Conservation (phyloP, 257 asterid species). For the Penstemon newberryi region DNA sequence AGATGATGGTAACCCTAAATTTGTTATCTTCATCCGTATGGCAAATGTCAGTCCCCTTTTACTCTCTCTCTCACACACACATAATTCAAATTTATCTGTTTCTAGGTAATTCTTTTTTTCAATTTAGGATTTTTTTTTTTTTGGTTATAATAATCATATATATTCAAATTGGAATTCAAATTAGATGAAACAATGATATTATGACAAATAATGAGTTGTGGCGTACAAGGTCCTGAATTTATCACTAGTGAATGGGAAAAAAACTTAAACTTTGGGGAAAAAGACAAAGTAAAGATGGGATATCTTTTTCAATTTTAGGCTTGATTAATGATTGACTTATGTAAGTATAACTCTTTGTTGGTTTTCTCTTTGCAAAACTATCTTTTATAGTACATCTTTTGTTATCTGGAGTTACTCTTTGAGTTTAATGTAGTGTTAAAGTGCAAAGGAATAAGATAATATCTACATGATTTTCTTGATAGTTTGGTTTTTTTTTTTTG, state of each 20-base stretch:
- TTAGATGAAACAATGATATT: no score
- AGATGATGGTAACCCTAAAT: conserved; percentile 97
- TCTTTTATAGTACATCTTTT: neutral
- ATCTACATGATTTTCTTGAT: neutral
- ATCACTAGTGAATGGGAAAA: neutral
- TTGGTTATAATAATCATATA: neutral
- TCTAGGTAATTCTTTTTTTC: neutral
- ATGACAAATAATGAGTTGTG: no score
- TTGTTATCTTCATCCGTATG: conserved; percentile 89
- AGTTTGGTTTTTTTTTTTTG: neutral
- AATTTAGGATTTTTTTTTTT: neutral
- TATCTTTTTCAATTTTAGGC: neutral
- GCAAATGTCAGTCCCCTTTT: conserved; percentile 49
- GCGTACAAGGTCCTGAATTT: neutral
- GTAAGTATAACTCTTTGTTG: neutral
- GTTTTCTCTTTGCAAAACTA: neutral
- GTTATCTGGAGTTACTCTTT: neutral
- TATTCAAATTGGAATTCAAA: neutral
- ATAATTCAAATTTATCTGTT: neutral
- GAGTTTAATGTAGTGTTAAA: neutral
- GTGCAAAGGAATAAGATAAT: neutral
- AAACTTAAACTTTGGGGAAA: neutral
- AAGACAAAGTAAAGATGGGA: no score
- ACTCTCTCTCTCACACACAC: conserved; percentile 4
- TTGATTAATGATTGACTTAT: neutral